phyloP scores from a whole-genome alignment of 2,329 filamentous ascomycete species.

The Aspergillus latus region DNA sequence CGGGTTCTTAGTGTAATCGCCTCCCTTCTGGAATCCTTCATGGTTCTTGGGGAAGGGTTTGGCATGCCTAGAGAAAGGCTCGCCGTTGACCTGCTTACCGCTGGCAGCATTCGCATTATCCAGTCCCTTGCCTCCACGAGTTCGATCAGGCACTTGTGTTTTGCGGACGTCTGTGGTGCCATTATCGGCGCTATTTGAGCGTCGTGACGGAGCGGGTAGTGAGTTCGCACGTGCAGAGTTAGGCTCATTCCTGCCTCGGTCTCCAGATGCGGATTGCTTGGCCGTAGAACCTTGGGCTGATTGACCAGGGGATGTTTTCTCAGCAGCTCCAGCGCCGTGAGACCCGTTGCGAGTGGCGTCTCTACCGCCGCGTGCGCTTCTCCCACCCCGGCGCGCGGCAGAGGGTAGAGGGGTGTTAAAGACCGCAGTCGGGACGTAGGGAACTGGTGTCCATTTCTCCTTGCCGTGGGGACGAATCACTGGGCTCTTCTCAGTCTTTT shows the following conservation, averaged over 20 bases:
- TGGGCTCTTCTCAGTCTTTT: slow-evolving; percentile 56
- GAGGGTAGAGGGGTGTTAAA: slow-evolving; percentile 76
- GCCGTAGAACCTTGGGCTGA: slow-evolving; percentile 24
- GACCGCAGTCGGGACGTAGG: slow-evolving; percentile 78
- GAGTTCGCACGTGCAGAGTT: slow-evolving; percentile 41
- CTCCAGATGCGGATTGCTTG: slow-evolving; percentile 33
- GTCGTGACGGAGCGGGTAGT: slow-evolving; percentile 38
- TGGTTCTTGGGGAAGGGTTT: slow-evolving; percentile 38
- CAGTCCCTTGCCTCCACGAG: slow-evolving; percentile 31
- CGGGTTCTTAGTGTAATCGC: slow-evolving; percentile 30
- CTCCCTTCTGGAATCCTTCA: slow-evolving; percentile 30
- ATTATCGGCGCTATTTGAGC: slow-evolving; percentile 37
- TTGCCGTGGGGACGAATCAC: slow-evolving; percentile 63
- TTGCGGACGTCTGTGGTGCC: slow-evolving; percentile 35
- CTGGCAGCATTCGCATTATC: slow-evolving; percentile 30
- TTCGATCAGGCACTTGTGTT: slow-evolving; percentile 32
- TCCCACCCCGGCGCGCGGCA: slow-evolving; percentile 54
- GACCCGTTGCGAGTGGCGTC: slow-evolving; percentile 49
- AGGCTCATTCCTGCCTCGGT: slow-evolving; percentile 38
- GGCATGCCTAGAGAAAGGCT: slow-evolving; percentile 31
- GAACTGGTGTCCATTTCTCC: slow-evolving; percentile 80
- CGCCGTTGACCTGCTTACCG: slow-evolving; percentile 31
- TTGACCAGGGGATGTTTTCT: slow-evolving; percentile 36
- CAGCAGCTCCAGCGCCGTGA: slow-evolving; percentile 35
- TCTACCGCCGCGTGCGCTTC: slow-evolving; percentile 57